phyloP scores from a whole-genome alignment of 371 early-diverging fungal genomes.

The Mortierella sp. region DNA sequence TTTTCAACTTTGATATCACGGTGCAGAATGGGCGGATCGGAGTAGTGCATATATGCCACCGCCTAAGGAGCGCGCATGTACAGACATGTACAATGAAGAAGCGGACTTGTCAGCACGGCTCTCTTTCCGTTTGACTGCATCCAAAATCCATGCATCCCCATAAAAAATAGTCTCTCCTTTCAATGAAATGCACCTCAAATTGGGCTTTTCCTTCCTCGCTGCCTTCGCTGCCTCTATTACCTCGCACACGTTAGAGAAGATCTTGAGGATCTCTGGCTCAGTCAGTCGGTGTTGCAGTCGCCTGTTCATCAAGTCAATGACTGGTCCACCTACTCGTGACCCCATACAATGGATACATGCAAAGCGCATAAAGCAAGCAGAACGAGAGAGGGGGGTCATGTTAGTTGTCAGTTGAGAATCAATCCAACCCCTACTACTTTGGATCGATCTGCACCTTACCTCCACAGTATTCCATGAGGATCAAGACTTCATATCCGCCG shows the following conservation, averaged over 20 bases:
- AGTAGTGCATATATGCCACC: slow-evolving; percentile 91
- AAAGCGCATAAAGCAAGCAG: neutral
- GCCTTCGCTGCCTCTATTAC: slow-evolving; percentile 35
- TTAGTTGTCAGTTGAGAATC: slow-evolving; percentile 8
- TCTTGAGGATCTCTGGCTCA: slow-evolving; percentile 85
- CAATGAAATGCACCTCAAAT: too few species aligned
- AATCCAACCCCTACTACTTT: neutral
- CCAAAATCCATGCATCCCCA: neutral
- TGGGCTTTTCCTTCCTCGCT: neutral
- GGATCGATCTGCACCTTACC: slow-evolving; percentile 58
- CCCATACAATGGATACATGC: too few species aligned
- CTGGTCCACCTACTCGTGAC: slow-evolving; percentile 87
- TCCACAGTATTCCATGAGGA: slow-evolving; percentile 92
- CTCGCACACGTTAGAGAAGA: slow-evolving; percentile 87
- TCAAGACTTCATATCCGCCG: slow-evolving; percentile 81
- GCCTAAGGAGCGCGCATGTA: too few species aligned
- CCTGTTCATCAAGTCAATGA: slow-evolving; percentile 90
- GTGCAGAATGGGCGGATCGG: slow-evolving; percentile 78
- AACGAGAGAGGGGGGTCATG: neutral
- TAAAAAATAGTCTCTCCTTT: too few species aligned
- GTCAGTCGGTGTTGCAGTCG: slow-evolving; percentile 76
- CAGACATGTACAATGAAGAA: neutral
- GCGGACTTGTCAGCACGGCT: neutral
- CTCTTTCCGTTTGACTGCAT: neutral
- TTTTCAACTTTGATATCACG: slow-evolving; percentile 89